Evolutionary conservation across 2,329 filamentous ascomycete genomes (phyloP), one percentile per base, ranked within the genome.

Genomic region (Metarhizium robertsii): DNA sequence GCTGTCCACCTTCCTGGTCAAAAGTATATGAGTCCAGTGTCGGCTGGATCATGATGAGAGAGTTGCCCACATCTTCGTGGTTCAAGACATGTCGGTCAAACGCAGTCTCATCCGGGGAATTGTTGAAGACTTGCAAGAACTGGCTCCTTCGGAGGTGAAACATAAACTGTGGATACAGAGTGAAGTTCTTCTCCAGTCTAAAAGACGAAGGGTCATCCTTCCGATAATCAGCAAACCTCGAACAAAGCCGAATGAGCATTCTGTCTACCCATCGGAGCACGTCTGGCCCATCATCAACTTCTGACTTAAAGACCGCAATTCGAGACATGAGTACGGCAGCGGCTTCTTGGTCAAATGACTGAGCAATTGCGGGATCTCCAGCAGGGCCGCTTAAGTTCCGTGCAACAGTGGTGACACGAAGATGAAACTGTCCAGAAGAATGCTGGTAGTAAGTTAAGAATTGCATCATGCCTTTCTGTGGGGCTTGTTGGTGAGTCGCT

Each of bases 391-490:
- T 96, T 55, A 99, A 78, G 66, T 92, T 92, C 57, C 92, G 84
- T 6, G 91, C 89, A 60, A 97, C 87, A 1, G 94, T 99, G 0
- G 94, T 97, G 32, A 99, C 94, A 56, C 94, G 86, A 40, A 99
- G 83, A 67, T 99, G 94, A 72, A 92, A 99, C 67, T 97, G 90
- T 20, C 94, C 94, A 42, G 90, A 95, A 4, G 92, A 92, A 72
- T 99, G 92, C 70, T 99, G 94, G 69, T 99, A 99, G 75, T 97
- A 96, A 50, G 94, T 99, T 64, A 99, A 77, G 75, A 99, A 97
- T 67, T 99, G 94, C 75, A 99, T 92, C 81, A 97, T 90, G 56
- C 90, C 94, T 72, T 94, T 91, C 68, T 95, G 90, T 30, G 90
- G 87, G 6, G 87, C 85, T 69, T 92, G 90, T 66, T 92, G 89